Percentiles rank a stretch among this genome's conserved stretches.
Conservation (phyloP, 2,329 filamentous ascomycete species). For the Berkeleyomyces rouxiae region DNA sequence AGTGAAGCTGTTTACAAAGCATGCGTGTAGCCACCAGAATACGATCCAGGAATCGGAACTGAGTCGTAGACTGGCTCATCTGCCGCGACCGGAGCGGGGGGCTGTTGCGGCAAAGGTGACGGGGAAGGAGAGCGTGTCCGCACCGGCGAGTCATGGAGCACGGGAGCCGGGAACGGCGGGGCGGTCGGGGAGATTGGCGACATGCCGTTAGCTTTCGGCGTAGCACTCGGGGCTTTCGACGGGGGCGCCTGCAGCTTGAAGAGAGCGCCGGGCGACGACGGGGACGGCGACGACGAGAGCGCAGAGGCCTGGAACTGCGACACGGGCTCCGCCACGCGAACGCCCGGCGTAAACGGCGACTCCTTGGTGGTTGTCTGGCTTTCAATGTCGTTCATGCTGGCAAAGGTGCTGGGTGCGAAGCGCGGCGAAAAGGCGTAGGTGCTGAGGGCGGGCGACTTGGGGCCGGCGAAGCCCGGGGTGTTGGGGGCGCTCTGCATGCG, state of each 20-base stretch:
- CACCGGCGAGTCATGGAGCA: constrained; percentile 16
- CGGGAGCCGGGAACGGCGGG: constrained; percentile 13
- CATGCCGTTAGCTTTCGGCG: constrained; percentile 54
- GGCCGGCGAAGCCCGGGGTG: constrained; percentile 57
- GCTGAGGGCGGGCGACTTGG: constrained; percentile 28
- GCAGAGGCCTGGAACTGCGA: constrained; percentile 39
- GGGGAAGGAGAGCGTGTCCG: constrained; percentile 21
- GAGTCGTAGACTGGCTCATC: constrained; percentile 72
- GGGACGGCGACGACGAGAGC: constrained; percentile 1
- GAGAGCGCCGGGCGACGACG: constrained; percentile 32
- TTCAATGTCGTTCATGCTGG: constrained; percentile 31
- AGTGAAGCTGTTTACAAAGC: background rate
- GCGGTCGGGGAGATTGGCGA: constrained; percentile 29
- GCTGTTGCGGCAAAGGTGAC: background rate
- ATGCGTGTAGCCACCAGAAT: constrained; percentile 28
- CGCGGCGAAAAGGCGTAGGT: constrained; percentile 40
- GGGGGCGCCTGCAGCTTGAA: constrained; percentile 84
- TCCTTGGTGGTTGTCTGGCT: constrained; percentile 15
- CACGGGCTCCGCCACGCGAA: constrained; percentile 41
- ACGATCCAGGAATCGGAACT: constrained; percentile 80
- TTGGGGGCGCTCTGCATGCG: constrained; percentile 81
- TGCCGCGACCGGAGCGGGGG: constrained; percentile 43
- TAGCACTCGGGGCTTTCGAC: constrained; percentile 57
- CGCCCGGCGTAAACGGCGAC: constrained; percentile 32
- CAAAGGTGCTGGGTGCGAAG: constrained; percentile 41